Base-by-base conservation (phyloP, 352 stramenopile species). In the Elongisporangium anandrum region DNA sequence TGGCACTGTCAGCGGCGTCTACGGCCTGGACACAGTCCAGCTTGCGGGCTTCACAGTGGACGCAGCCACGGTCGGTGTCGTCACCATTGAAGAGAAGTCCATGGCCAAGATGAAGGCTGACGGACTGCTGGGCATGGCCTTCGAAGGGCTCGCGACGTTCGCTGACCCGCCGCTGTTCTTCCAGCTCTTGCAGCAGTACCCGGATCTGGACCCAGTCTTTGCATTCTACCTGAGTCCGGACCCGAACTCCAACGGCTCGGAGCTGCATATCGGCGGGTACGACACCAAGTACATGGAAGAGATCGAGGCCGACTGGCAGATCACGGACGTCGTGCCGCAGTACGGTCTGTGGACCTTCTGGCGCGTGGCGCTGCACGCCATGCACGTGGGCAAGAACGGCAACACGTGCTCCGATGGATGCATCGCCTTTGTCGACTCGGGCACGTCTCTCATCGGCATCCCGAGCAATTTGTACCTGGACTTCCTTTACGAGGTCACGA, bases 341-440 rank as follows among this genome's bases (percentile, higher is more conserved):
- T 94, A 85, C 60, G 84, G 84, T 2, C 71, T 90, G 41, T 94
- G 82, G 80, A 92, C 81, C n/a, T 94, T 91, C 41, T 94, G 84
- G 81, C 75, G 82, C 52, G 77, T 94, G 19, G 66, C 79, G 50
- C 62, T 94, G 54, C 81, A 92, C 55, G 87, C 75, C 58, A 68
- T 94, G 0, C 60, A 72, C 26, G 72, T 94, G 13, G 79, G 71
- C 16, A 65, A 65, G 20, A 68, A 75, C 48, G 48, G 57, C 7
- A 85, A 87, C 41, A 68, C 73, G 2, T 87, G 79, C 24, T 17
- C 60, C 0, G 62, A 79, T 22, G 87, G 80, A 17, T 90, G 80
- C 54, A 88, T 94, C 26, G 95, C 85, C 22, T 98, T 99, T 73
- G 86, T 98, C 47, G 97, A 99, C 87, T 98, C 92, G n/a, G 97